Evolutionary conservation across 2,329 filamentous ascomycete genomes (phyloP).

Genomic region (Capronia epimyces): DNA sequence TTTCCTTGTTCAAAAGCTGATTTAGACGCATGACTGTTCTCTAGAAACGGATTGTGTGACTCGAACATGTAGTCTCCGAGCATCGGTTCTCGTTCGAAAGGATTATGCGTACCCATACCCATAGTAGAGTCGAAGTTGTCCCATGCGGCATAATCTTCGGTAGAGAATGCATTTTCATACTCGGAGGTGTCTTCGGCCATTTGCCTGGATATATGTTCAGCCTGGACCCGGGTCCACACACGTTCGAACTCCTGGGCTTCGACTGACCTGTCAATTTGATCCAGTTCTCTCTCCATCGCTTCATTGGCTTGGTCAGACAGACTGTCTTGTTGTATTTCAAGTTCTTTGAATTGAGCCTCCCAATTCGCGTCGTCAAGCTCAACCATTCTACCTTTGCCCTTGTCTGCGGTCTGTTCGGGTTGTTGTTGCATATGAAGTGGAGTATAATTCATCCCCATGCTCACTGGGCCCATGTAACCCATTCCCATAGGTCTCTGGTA

Average conservation of each 20-base stretch:
- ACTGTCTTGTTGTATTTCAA: constrained; percentile 47
- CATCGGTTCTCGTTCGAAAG: constrained; percentile 56
- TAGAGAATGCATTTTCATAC: constrained; percentile 53
- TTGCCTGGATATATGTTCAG: constrained; percentile 48
- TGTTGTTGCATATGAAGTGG: constrained; percentile 44
- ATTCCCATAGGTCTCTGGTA: constrained; percentile 44
- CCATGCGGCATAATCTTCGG: constrained; percentile 77
- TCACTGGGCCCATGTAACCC: constrained; percentile 38
- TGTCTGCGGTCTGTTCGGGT: constrained; percentile 50
- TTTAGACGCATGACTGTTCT: constrained; percentile 55
- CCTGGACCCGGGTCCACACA: constrained; percentile 51
- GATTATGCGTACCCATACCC: constrained; percentile 60
- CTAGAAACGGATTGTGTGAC: constrained; percentile 82
- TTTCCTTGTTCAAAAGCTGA: constrained; percentile 83
- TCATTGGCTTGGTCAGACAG: constrained; percentile 61
- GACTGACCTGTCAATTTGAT: constrained; percentile 82
- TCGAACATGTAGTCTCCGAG: constrained; percentile 93
- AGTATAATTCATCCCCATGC: constrained; percentile 52
- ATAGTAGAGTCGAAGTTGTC: constrained; percentile 57
- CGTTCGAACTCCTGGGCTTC: constrained; percentile 76
- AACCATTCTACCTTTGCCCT: constrained; percentile 76
- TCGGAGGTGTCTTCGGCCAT: constrained; percentile 61
- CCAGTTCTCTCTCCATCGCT: constrained; percentile 78
- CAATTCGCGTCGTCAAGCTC: constrained; percentile 91
- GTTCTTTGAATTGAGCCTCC: constrained; percentile 90